Base-by-base conservation (phyloP, 495 filamentous ascomycete genomes). In the Podospora bellae-mahoneyi region DNA sequence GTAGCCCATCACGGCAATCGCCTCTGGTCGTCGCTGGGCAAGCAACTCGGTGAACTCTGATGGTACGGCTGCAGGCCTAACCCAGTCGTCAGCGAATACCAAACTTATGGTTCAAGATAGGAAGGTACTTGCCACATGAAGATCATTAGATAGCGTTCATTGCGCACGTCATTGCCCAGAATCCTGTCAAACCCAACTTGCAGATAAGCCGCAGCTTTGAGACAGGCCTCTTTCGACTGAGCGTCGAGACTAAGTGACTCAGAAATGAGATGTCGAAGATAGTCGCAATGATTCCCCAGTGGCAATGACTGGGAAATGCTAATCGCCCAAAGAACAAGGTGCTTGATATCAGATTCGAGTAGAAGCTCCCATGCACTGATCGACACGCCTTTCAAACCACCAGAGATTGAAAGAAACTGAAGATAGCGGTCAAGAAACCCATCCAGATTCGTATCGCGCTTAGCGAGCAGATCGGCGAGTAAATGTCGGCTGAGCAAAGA, bases 161-260 rank as follows among this genome's bases (percentile, higher is more conserved):
- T 73, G 5, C 66, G 65, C 6, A 64, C 66, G 26, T 75, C 67
- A 1, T 58, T 53, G 0, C 65, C 62, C 1, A 70, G 57, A 57
- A 73, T 56, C 3, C 72, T 71, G 62, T 79, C 78, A 44, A 79
- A 72, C 7, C 78, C 76, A 13, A 78, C 67, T 58, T 79, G 78
- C 34, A 79, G 69, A 58, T 65, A 73, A 3, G 66, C 70, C 27
- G 77, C 70, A 10, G 73, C 73, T 9, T 63, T 32, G 34, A 66
- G 30, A 48, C 75, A 79, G 0, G 77, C 77, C 18, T 71, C 72
- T 39, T 75, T 79, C 15, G 77, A 70, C 0, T 61, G 61, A 0
- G 69, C 64, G 10, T 60, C 55, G 2, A 83, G 44, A 5, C 62
- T 68, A 5, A 20, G 54, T 27, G 71, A 67, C 18, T 68, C 62